Evolutionary conservation across 2,329 filamentous ascomycete species (phyloP).

Genomic region (Ceratocystis smalleyi): DNA sequence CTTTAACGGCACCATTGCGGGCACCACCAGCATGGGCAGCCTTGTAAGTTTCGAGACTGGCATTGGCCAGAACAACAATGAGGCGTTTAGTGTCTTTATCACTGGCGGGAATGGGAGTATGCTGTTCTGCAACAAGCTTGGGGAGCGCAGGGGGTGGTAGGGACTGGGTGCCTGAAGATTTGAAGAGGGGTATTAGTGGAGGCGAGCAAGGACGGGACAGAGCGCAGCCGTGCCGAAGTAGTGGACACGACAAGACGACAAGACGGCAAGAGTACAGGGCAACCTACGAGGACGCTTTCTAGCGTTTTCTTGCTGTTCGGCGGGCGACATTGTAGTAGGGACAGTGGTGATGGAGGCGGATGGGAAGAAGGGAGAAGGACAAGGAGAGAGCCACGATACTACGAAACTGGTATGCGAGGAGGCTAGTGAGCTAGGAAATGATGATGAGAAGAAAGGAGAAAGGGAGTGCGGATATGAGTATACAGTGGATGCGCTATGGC

Average conservation of each 20-base stretch:
- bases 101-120: constrained; percentile 62
- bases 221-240: too few relatives aligned
- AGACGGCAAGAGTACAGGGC: not conserved
- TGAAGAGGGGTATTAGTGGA: constrained; percentile 17
- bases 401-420: too few relatives aligned
- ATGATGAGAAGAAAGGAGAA: not conserved
- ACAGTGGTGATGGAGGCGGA: not conserved
- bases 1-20: constrained; percentile 50
- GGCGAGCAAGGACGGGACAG: too few relatives aligned
- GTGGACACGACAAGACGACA: too few relatives aligned
- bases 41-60: constrained; percentile 94
- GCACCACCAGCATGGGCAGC: constrained; percentile 59
- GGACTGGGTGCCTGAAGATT: constrained; percentile 65
- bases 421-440: not conserved
- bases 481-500: not conserved
- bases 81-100: constrained; percentile 86
- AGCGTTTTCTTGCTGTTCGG: constrained; percentile 9
- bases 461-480: not conserved
- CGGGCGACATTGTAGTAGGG: constrained; percentile 10
- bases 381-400: not conserved
- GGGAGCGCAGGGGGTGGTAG: constrained; percentile 83
- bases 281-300: constrained; percentile 17
- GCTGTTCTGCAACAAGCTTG: constrained; percentile 84
- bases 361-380: not conserved
- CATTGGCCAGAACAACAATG: constrained; percentile 93